phyloP scores from a whole-genome alignment of 208 protist genomes.

The Acanthamoeba triangularis region DNA sequence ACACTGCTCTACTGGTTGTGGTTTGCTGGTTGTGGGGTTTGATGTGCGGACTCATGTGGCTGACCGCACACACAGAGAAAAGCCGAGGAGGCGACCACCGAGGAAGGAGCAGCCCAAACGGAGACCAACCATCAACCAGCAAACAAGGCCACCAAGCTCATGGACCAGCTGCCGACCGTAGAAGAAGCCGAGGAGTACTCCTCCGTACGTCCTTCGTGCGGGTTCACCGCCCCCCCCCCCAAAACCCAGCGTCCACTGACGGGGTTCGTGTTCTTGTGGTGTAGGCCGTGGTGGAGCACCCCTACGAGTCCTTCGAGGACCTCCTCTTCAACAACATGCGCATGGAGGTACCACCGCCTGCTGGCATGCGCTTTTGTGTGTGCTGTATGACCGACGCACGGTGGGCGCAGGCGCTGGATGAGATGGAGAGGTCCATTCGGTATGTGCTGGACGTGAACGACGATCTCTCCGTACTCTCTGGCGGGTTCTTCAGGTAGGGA shows the following conservation, averaged over 20 bases:
- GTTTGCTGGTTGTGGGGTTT: too few species aligned
- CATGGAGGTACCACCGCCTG: neutral
- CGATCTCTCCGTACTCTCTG: neutral
- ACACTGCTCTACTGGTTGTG: neutral
- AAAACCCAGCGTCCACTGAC: too few species aligned
- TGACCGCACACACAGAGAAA: neutral
- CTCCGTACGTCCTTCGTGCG: neutral
- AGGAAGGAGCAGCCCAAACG: neutral
- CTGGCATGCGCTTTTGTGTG: neutral
- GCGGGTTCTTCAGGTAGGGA: neutral
- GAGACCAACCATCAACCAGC: neutral
- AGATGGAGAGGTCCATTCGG: neutral
- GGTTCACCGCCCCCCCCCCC: neutral
- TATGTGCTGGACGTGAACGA: constrained; percentile 21
- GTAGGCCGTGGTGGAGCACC: neutral
- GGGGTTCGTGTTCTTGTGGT: too few species aligned
- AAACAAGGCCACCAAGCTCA: neutral
- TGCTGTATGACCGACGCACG: neutral
- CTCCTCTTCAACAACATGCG: neutral
- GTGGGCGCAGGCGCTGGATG: neutral
- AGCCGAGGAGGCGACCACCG: neutral
- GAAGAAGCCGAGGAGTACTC: neutral
- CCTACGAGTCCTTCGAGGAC: constrained; percentile 10
- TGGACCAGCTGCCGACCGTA: neutral
- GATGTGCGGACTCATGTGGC: too few species aligned